phyloP scores from a whole-genome alignment of 2,329 filamentous ascomycete species.

The Exophiala phaeomuriformis region DNA sequence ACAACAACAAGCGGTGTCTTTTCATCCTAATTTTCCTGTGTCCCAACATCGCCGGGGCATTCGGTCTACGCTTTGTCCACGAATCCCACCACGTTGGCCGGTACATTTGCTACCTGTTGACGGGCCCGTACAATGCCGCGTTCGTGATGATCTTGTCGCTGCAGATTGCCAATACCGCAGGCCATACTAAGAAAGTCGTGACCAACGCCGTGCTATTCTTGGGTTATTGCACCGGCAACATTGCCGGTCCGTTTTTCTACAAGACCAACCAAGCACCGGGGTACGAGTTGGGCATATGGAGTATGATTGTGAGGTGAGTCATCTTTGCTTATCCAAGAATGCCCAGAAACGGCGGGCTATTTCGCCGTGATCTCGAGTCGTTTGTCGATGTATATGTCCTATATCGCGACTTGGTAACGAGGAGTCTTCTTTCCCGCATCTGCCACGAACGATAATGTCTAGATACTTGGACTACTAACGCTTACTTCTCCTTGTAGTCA shows the following conservation, averaged over 20 bases:
- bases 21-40: conserved; percentile 51
- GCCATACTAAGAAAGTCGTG: conserved; percentile 58
- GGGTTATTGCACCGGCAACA: conserved; percentile 55
- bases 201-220: conserved; percentile 57
- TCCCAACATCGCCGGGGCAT: conserved; percentile 53
- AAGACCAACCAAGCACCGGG: conserved; percentile 46
- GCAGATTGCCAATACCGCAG: conserved; percentile 43
- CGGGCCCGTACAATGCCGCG: conserved; percentile 49
- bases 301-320: conserved; percentile 45
- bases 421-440: not conserved
- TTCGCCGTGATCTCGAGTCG: too few species aligned
- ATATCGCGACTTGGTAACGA: not conserved
- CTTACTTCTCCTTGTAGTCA: conserved; percentile 28
- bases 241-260: conserved; percentile 58
- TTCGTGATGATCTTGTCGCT: conserved; percentile 46
- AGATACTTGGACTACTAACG: too few species aligned
- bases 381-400: too few species aligned
- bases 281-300: conserved; percentile 49
- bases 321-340: too few species aligned
- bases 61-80: conserved; percentile 52
- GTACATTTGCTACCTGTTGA: conserved; percentile 53
- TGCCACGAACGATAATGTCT: too few species aligned
- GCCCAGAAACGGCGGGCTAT: too few species aligned
- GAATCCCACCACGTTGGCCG: conserved; percentile 46
- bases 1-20: conserved; percentile 44